Evolutionary conservation across 768 basidiomycete genomes (phyloP).

Genomic region (Tricholoma furcatifolium): DNA sequence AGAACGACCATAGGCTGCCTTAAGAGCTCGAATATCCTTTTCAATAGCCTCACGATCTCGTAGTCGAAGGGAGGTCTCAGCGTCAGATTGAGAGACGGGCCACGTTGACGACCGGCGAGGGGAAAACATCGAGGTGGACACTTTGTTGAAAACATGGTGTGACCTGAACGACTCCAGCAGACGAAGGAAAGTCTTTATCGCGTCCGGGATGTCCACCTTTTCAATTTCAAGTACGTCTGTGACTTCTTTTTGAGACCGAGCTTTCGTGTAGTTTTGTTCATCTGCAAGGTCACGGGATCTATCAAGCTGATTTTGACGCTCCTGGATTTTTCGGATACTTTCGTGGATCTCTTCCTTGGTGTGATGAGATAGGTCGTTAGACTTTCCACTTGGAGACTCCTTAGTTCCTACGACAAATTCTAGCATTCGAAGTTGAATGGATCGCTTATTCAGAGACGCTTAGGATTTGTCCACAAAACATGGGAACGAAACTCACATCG

Average conservation of each 20-base stretch:
- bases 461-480: neutral
- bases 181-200: slow-evolving; percentile 53
- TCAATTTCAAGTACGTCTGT: slow-evolving; percentile 39
- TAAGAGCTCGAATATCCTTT: slow-evolving; percentile 4
- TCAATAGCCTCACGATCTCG: slow-evolving; percentile 7
- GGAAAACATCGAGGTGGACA: slow-evolving; percentile 1
- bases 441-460: neutral
- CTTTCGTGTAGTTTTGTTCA: slow-evolving; percentile 33
- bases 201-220: slow-evolving; percentile 51
- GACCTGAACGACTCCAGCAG: slow-evolving; percentile 33
- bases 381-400: neutral
- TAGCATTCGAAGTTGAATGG: slow-evolving; percentile 4
- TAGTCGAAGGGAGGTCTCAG: neutral
- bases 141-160: slow-evolving; percentile 1
- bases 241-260: slow-evolving; percentile 40
- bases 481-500: slow-evolving; percentile 29
- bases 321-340: slow-evolving; percentile 11
- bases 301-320: slow-evolving; percentile 40
- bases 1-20: slow-evolving; percentile 1
- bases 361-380: neutral
- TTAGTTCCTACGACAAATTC: neutral
- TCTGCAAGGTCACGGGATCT: slow-evolving; percentile 37
- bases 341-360: slow-evolving; percentile 14
- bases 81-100: slow-evolving; percentile 6
- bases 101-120: slow-evolving; percentile 9